These are phyloP conservation scores for Hygrophorus russula DNA, from an alignment of 768 basidiomycete genomes.

Conservation along the genomic window DNA sequence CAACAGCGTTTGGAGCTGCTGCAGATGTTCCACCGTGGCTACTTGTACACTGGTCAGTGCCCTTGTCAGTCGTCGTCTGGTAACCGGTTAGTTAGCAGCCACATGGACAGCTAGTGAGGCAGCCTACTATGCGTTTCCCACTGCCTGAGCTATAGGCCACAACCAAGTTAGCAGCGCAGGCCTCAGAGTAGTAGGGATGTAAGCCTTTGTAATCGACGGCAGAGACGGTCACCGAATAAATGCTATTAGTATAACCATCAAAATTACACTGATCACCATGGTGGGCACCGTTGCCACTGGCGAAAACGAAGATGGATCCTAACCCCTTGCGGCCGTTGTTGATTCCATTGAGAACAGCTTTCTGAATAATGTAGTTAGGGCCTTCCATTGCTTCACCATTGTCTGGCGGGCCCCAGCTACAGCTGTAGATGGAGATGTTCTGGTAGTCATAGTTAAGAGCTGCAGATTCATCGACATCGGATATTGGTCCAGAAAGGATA, in stretches of 20 bases:
- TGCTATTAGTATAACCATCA: constrained; percentile 97
- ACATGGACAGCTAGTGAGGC: constrained; percentile 1
- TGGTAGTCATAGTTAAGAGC: constrained; percentile 92
- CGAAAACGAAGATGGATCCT: constrained; percentile 93
- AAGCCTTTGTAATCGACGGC: constrained; percentile 88
- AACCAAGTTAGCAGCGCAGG: constrained; percentile 96
- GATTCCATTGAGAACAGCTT: constrained; percentile 89
- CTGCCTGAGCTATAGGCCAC: constrained; percentile 94
- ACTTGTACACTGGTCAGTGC: constrained; percentile 68
- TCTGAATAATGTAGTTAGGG: constrained; percentile 82
- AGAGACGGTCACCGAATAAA: constrained; percentile 93
- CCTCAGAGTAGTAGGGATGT: constrained; percentile 94
- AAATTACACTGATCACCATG: constrained; percentile 97
- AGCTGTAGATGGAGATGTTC: constrained; percentile 87
- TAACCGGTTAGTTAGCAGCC: constrained; percentile 8
- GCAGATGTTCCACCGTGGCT: constrained; percentile 95
- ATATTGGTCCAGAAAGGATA: constrained; percentile 89
- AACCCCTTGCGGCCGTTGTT: constrained; percentile 82
- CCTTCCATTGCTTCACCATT: constrained; percentile 93
- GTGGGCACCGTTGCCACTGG: constrained; percentile 90
- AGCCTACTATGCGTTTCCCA: constrained; percentile 85
- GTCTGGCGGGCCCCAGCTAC: constrained; percentile 98
- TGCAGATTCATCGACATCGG: constrained; percentile 91
- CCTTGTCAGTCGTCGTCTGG: constrained; percentile 92
- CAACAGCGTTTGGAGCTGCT: constrained; percentile 93